Evolutionary conservation across 2,329 filamentous ascomycete genomes (phyloP).

Genomic region (Penicillium sp.): DNA sequence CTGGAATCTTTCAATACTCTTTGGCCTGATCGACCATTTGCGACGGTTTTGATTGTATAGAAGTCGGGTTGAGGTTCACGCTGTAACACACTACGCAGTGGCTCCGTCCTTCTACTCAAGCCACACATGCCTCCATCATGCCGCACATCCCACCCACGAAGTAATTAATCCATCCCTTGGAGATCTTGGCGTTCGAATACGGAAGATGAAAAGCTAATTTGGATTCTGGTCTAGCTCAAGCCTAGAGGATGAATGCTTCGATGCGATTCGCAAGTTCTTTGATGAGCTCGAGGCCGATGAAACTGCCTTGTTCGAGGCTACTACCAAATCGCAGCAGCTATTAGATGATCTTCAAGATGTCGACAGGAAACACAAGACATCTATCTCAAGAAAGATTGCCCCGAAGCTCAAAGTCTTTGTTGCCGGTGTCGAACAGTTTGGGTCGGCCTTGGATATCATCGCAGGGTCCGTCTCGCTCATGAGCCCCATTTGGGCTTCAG

Average conservation of each 20-base stretch:
- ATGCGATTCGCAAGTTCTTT: constrained; percentile 2
- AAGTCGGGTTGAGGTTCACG: neutral
- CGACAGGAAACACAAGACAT: neutral
- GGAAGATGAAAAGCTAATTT: neutral
- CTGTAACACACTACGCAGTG: neutral
- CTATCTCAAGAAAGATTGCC: neutral
- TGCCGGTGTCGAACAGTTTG: neutral
- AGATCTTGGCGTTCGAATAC: neutral
- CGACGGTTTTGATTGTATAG: neutral
- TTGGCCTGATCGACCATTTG: neutral
- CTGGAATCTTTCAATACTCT: neutral
- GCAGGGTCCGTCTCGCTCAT: neutral
- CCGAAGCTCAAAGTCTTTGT: neutral
- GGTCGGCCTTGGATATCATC: neutral
- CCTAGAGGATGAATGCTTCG: constrained; percentile 1
- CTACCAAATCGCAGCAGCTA: neutral
- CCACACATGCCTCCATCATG: neutral
- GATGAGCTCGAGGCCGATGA: constrained; percentile 1
- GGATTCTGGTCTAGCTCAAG: neutral
- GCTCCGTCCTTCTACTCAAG: neutral
- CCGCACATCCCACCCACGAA: neutral
- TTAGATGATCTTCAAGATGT: neutral
- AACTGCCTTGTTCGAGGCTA: neutral
- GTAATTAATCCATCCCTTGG: neutral
- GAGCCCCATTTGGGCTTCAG: constrained; percentile 1